These are phyloP conservation scores for Plantago ovata DNA, from an alignment of 257 asterid genomes.

Conservation along the genomic window DNA sequence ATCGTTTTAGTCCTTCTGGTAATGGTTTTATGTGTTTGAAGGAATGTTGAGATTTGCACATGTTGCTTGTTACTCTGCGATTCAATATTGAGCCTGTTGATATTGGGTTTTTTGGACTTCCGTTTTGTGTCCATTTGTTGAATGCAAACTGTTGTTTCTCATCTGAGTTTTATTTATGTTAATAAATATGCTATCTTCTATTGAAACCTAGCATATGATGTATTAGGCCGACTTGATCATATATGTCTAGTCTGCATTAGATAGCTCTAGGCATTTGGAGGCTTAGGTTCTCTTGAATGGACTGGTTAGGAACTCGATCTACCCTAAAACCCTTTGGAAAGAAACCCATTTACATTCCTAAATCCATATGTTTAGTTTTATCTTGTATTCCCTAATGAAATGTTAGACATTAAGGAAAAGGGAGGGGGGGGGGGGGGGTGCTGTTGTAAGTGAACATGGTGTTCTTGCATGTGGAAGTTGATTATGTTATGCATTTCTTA, in stretches of 20 bases:
- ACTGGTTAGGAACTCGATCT: background rate
- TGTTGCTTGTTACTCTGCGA: background rate
- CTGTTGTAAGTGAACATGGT: background rate
- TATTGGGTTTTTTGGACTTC: background rate
- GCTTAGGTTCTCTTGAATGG: background rate
- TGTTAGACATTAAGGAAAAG: too few relatives aligned
- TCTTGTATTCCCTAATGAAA: too few relatives aligned
- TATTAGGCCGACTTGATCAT: background rate
- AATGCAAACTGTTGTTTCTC: background rate
- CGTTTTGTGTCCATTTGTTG: background rate
- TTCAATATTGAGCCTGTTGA: background rate
- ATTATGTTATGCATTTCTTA: background rate
- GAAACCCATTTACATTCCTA: too few relatives aligned
- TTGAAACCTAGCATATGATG: too few relatives aligned
- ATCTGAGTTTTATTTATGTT: background rate
- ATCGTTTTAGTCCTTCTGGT: background rate
- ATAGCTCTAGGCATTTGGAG: background rate
- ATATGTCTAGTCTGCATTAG: background rate
- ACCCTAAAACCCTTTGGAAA: background rate
- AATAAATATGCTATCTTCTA: background rate
- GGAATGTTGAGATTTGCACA: background rate
- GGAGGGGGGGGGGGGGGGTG: too few relatives aligned
- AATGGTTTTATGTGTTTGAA: slow-evolving; percentile 2
- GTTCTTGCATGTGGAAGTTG: background rate
- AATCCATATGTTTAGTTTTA: too few relatives aligned